These are phyloP conservation scores for Erythrophleum fordii DNA, from an alignment of 306 rosid genomes.

Conservation along the genomic window DNA sequence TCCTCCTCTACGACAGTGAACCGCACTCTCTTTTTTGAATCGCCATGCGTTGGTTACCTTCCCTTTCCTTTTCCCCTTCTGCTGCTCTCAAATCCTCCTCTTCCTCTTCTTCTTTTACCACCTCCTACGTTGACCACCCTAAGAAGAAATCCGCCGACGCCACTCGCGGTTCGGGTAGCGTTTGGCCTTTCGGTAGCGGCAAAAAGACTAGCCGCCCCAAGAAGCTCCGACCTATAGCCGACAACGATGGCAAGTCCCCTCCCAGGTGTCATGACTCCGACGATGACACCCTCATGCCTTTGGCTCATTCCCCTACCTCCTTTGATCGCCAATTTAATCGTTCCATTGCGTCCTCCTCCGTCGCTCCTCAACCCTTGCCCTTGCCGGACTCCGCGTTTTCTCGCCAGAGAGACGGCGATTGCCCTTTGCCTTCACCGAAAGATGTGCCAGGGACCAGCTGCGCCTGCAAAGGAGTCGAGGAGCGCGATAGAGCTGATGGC, in stretches of 20 bases:
- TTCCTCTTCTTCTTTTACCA: slow-evolving; percentile 33
- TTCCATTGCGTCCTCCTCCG: slow-evolving; percentile 25
- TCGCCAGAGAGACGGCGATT: slow-evolving; percentile 50
- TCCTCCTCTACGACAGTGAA: neutral
- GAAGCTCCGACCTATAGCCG: slow-evolving; percentile 48
- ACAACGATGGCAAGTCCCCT: slow-evolving; percentile 28
- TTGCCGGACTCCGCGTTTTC: slow-evolving; percentile 57
- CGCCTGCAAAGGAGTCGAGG: slow-evolving; percentile 37
- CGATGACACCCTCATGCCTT: slow-evolving; percentile 29
- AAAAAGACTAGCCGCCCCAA: slow-evolving; percentile 46
- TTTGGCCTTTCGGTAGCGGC: slow-evolving; percentile 56
- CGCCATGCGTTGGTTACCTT: slow-evolving; percentile 83
- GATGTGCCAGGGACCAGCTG: neutral
- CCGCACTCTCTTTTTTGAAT: neutral
- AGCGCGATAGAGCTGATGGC: slow-evolving; percentile 48
- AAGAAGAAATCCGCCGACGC: slow-evolving; percentile 30
- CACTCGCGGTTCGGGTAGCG: neutral
- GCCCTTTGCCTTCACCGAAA: slow-evolving; percentile 69
- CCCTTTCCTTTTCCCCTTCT: slow-evolving; percentile 46
- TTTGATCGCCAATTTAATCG: slow-evolving; percentile 14
- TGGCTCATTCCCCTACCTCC: slow-evolving; percentile 32
- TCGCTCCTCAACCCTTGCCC: slow-evolving; percentile 76
- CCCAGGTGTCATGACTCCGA: slow-evolving; percentile 10
- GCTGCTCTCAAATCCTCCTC: slow-evolving; percentile 26
- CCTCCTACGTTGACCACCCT: neutral